Conservation (phyloP, 2,329 filamentous ascomycete species). For the Penicillium sp. region DNA sequence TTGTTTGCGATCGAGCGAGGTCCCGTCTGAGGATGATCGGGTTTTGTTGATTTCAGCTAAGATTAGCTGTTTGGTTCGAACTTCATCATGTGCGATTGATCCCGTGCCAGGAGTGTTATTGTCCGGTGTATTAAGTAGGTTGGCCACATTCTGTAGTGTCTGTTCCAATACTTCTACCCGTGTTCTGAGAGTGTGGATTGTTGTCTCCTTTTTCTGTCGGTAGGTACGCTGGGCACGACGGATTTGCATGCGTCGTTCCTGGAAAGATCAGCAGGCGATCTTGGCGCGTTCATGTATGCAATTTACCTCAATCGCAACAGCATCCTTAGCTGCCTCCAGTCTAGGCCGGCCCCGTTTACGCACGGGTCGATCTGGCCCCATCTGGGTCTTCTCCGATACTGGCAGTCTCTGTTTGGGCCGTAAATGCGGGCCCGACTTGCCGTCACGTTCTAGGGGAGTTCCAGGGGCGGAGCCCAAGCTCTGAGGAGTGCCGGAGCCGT, state of each 20-base stretch:
- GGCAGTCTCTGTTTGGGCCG: background rate
- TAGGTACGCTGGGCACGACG: constrained; percentile 83
- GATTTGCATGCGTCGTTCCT: constrained; percentile 74
- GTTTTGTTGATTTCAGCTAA: constrained; percentile 18
- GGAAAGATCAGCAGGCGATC: constrained; percentile 5
- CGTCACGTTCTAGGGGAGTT: background rate
- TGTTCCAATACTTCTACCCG: constrained; percentile 68
- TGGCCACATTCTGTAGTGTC: constrained; percentile 19
- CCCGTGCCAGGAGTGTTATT: background rate
- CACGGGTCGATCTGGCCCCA: constrained; percentile 9
- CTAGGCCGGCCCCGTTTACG: constrained; percentile 24
- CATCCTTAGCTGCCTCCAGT: constrained; percentile 20
- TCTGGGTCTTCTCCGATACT: constrained; percentile 10
- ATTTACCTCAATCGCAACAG: constrained; percentile 22
- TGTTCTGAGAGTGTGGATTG: constrained; percentile 70
- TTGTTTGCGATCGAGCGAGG: background rate
- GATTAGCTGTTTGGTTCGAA: constrained; percentile 14
- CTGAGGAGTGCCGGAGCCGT: background rate
- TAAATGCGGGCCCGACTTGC: constrained; percentile 7
- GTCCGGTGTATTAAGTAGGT: constrained; percentile 7
- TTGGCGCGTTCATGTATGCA: background rate
- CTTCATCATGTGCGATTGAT: background rate
- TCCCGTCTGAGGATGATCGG: background rate
- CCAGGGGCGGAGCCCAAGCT: background rate
- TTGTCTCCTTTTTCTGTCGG: constrained; percentile 77